Conservation (phyloP, 305 asterid species). For the Solanum hybrid region DNA sequence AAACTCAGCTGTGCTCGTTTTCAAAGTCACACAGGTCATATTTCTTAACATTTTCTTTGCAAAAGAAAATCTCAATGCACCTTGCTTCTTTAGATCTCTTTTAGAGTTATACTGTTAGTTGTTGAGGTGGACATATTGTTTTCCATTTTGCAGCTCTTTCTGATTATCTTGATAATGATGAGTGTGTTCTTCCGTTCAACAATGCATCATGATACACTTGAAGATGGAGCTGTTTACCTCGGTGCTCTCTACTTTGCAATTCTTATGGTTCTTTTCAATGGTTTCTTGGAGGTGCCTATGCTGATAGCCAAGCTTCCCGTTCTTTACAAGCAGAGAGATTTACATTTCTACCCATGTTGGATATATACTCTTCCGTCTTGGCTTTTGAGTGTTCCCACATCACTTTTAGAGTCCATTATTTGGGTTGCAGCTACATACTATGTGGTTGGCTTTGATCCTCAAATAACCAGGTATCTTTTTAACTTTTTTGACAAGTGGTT, state of each 20-base stretch:
- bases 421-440: conserved; percentile 76
- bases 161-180: conserved; percentile 51
- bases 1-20: conserved; percentile 47
- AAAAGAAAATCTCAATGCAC: neutral
- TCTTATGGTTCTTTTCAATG: conserved; percentile 74
- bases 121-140: neutral
- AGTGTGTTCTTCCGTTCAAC: conserved; percentile 78
- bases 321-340: conserved; percentile 70
- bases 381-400: conserved; percentile 58
- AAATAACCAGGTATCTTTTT: conserved; percentile 35
- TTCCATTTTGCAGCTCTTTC: conserved; percentile 41
- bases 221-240: conserved; percentile 69
- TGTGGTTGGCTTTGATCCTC: conserved; percentile 70
- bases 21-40: conserved; percentile 56
- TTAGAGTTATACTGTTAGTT: neutral
- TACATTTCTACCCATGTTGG: conserved; percentile 70
- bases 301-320: conserved; percentile 68
- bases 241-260: conserved; percentile 73
- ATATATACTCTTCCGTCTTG: conserved; percentile 62
- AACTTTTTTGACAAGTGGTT: neutral
- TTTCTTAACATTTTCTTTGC: neutral
- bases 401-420: conserved; percentile 53
- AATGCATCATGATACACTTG: conserved; percentile 53
- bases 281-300: conserved; percentile 79
- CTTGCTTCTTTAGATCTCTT: neutral